Percentiles rank a stretch among this genome's conserved stretches.
Evolutionary conservation across 164 flowering plant species (phyloP).

Genomic region (Aristolochia fimbriata): DNA sequence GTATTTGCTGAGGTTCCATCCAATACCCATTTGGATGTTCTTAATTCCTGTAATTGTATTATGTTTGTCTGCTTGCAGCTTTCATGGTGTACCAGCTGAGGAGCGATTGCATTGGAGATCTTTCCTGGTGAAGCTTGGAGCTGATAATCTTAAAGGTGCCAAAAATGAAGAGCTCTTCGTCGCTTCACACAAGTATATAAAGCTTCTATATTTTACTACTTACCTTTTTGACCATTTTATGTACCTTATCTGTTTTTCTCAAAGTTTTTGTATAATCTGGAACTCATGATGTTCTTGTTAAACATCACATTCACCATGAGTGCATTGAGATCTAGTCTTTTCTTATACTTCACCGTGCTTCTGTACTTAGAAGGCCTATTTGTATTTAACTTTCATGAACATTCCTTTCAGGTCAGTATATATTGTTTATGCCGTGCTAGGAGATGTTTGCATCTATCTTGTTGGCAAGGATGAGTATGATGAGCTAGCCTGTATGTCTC

Average conservation of each 20-base stretch:
- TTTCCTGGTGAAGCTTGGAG: constrained; percentile 88
- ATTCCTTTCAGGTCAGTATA: constrained; percentile 70
- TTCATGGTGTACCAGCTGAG: constrained; percentile 97
- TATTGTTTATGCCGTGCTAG: constrained; percentile 88
- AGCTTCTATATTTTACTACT: too few relatives aligned
- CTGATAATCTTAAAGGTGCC: constrained; percentile 84
- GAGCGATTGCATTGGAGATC: constrained; percentile 96
- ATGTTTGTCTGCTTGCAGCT: constrained; percentile 33
- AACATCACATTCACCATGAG: too few relatives aligned
- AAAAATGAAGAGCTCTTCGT: constrained; percentile 97
- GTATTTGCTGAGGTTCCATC: too few relatives aligned
- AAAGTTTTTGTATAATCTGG: too few relatives aligned
- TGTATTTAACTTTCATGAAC: too few relatives aligned
- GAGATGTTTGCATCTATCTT: constrained; percentile 80
- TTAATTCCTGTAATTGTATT: background rate
- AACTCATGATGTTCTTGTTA: too few relatives aligned
- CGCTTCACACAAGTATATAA: constrained; percentile 89
- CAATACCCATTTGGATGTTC: too few relatives aligned
- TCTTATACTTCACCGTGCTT: too few relatives aligned
- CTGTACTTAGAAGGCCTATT: too few relatives aligned
- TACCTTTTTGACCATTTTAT: too few relatives aligned
- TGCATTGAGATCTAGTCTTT: too few relatives aligned
- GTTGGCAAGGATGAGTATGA: constrained; percentile 99
- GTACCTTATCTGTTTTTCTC: too few relatives aligned
- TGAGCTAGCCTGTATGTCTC: constrained; percentile 91